These are phyloP conservation scores for Geotrichum phurueaensis DNA, from an alignment of 1,139 yeast species.

Conservation along the genomic window DNA sequence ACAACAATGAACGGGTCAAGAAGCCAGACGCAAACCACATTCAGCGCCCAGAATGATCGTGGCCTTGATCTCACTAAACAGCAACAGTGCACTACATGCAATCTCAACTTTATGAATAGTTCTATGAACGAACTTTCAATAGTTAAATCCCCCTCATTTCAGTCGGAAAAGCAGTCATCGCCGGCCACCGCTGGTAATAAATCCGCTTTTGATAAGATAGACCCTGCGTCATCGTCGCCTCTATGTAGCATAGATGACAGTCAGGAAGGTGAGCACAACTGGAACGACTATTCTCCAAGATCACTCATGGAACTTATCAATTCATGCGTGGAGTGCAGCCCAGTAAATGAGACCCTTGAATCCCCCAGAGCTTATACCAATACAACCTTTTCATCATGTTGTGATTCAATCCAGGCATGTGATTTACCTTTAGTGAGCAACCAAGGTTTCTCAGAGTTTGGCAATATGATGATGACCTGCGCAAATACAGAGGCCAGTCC, in stretches of 20 bases:
- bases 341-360: neutral
- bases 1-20: neutral
- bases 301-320: neutral
- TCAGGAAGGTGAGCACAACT: neutral
- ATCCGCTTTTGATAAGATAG: neutral
- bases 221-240: conserved; percentile 1
- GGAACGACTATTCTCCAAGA: neutral
- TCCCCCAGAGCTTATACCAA: neutral
- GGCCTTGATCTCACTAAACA: neutral
- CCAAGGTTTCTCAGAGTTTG: neutral
- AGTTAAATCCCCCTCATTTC: neutral
- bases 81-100: conserved; percentile 1
- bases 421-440: neutral
- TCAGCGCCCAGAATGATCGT: neutral
- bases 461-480: neutral
- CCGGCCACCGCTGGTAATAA: neutral
- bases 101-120: conserved; percentile 8
- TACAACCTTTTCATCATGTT: neutral
- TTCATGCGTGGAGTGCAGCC: neutral
- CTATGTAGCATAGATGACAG: neutral
- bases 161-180: neutral
- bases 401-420: neutral
- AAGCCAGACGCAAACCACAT: neutral
- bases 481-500: neutral
- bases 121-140: conserved; percentile 11